phyloP scores from a whole-genome alignment of 495 filamentous ascomycete species.

The Aspergillus taichungensis region DNA sequence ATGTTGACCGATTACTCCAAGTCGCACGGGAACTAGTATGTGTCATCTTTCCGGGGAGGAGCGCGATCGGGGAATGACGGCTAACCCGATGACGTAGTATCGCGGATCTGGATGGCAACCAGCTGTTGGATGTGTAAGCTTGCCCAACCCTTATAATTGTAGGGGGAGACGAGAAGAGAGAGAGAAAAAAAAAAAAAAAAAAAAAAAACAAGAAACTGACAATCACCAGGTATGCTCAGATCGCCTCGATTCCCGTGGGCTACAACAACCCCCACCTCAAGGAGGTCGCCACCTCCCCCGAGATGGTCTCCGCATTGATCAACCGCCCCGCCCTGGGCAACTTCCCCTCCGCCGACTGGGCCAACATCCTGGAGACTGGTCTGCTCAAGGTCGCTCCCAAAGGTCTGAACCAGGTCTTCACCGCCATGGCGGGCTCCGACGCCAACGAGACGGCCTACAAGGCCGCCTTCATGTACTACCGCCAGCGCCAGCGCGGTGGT shows the following conservation, averaged over 20 bases:
- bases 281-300: conserved; percentile 58
- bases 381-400: conserved; percentile 83
- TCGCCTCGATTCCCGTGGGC: conserved; percentile 92
- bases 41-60: neutral
- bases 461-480: conserved; percentile 96
- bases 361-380: conserved; percentile 74
- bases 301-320: conserved; percentile 78
- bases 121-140: conserved; percentile 66
- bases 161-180: no score
- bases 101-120: conserved; percentile 69
- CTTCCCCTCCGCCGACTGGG: conserved; percentile 90
- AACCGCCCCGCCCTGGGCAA: conserved; percentile 94
- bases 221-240: conserved; percentile 68
- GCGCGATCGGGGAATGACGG: neutral
- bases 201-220: no score
- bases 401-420: conserved; percentile 94
- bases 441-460: conserved; percentile 99
- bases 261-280: conserved; percentile 88
- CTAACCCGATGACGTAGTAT: conserved; percentile 48
- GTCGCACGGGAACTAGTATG: conserved; percentile 54
- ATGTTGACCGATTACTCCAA: conserved; percentile 78
- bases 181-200: no score
- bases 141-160: neutral
- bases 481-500: conserved; percentile 82
- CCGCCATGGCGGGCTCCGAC: conserved; percentile 88